These are phyloP conservation scores for Aristolochia contorta DNA, from an alignment of 164 flowering plant genomes.

Conservation along the genomic window DNA sequence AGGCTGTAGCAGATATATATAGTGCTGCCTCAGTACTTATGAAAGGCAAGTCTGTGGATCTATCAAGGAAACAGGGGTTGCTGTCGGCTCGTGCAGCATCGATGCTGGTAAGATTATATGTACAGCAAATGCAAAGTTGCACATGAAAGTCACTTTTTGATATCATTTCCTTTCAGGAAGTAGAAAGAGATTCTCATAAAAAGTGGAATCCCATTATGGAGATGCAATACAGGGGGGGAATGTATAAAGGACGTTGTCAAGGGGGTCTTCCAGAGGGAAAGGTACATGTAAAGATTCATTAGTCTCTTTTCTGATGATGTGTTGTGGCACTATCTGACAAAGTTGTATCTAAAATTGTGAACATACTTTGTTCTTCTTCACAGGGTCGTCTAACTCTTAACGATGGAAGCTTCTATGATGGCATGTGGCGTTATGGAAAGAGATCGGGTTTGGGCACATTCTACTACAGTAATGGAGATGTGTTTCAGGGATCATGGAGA, in stretches of 20 bases:
- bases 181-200: constrained; percentile 67
- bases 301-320: not conserved
- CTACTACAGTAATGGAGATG: constrained; percentile 84
- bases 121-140: too few relatives aligned
- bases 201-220: constrained; percentile 72
- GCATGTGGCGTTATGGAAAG: constrained; percentile 85
- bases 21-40: constrained; percentile 29
- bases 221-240: constrained; percentile 78
- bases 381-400: constrained; percentile 67
- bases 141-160: not conserved
- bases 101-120: constrained; percentile 62
- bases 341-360: not conserved
- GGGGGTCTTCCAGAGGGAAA: constrained; percentile 99
- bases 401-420: constrained; percentile 89
- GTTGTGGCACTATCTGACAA: too few relatives aligned
- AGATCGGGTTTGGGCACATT: constrained; percentile 77
- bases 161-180: constrained; percentile 40
- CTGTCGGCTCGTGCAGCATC: constrained; percentile 87
- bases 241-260: constrained; percentile 67
- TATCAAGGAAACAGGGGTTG: constrained; percentile 51
- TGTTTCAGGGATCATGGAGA: constrained; percentile 93
- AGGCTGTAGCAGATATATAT: constrained; percentile 33
- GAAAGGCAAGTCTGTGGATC: constrained; percentile 28
- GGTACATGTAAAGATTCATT: constrained; percentile 26
- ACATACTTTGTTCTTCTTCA: constrained; percentile 3